These are phyloP conservation scores for Pestalotiopsis sp. DNA, from an alignment of 2,329 filamentous ascomycete genomes.

Conservation along the genomic window DNA sequence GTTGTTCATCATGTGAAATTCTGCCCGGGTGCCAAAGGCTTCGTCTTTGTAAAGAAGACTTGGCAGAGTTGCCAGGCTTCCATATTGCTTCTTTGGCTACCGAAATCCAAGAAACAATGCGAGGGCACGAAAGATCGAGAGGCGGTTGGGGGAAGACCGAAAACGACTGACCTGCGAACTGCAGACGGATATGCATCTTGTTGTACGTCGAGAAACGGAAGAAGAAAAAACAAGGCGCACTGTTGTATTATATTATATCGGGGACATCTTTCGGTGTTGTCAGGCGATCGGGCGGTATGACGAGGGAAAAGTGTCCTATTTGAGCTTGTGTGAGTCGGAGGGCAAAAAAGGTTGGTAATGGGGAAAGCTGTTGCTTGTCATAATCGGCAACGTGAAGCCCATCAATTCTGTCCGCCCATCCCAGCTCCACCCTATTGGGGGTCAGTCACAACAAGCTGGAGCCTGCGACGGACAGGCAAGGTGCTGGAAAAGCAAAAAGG, in stretches of 20 bases:
- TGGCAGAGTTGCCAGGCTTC: neutral
- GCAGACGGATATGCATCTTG: slow-evolving; percentile 81
- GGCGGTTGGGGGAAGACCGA: slow-evolving; percentile 4
- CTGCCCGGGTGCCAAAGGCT: neutral
- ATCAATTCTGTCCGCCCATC: neutral
- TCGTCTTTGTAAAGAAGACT: neutral
- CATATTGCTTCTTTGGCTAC: neutral
- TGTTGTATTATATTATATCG: neutral
- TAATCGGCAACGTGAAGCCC: neutral
- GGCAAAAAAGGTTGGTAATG: slow-evolving; percentile 1
- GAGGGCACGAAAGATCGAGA: slow-evolving; percentile 1
- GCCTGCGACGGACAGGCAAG: neutral
- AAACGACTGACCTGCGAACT: slow-evolving; percentile 75
- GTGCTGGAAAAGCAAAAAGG: neutral
- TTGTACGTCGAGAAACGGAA: neutral
- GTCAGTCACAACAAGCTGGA: neutral
- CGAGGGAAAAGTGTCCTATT: slow-evolving; percentile 6
- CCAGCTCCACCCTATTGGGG: slow-evolving; percentile 2
- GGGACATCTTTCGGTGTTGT: slow-evolving; percentile 1
- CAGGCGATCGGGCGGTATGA: neutral
- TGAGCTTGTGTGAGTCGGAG: slow-evolving; percentile 1
- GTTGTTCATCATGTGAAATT: neutral
- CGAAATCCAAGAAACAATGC: neutral
- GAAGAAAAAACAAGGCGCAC: neutral
- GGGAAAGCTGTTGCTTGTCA: neutral